phyloP scores from a whole-genome alignment of 129 eudicot species.

The Flaveria robusta region DNA sequence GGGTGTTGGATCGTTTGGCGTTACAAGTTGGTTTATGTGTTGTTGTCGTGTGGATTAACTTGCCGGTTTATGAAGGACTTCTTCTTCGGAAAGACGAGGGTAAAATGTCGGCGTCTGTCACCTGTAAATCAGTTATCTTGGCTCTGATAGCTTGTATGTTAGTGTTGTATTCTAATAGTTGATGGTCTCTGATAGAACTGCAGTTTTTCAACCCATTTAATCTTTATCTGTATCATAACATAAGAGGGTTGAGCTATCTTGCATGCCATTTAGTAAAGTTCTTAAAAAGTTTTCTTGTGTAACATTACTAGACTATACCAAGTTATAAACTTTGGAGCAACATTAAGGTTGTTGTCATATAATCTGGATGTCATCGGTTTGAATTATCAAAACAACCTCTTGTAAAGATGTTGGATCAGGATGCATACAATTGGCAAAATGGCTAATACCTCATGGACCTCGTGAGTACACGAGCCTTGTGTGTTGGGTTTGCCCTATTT shows the following conservation, averaged over 20 bases:
- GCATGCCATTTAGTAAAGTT: background rate
- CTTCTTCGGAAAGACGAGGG: constrained; percentile 42
- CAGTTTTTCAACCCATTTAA: background rate
- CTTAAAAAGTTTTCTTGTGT: too few species aligned
- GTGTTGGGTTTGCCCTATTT: too few species aligned
- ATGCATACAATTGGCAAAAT: too few species aligned
- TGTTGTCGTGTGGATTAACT: constrained; percentile 18
- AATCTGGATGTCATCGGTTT: too few species aligned
- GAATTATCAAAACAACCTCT: too few species aligned
- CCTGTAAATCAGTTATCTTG: constrained; percentile 18
- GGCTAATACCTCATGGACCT: too few species aligned
- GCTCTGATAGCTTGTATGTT: constrained; percentile 13
- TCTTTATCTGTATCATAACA: background rate
- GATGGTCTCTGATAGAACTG: background rate
- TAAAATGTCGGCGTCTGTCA: constrained; percentile 14
- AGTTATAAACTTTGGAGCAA: too few species aligned
- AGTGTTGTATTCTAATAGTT: constrained; percentile 12
- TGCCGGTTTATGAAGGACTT: constrained; percentile 35
- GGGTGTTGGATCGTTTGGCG: constrained; percentile 6
- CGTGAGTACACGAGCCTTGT: too few species aligned
- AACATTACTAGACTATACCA: too few species aligned
- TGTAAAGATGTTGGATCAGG: too few species aligned
- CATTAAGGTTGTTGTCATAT: too few species aligned
- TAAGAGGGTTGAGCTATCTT: background rate
- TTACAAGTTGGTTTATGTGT: constrained; percentile 21